Conservation (phyloP, 1,139 yeast genomes). For the Sugiyamaella pinicola region DNA sequence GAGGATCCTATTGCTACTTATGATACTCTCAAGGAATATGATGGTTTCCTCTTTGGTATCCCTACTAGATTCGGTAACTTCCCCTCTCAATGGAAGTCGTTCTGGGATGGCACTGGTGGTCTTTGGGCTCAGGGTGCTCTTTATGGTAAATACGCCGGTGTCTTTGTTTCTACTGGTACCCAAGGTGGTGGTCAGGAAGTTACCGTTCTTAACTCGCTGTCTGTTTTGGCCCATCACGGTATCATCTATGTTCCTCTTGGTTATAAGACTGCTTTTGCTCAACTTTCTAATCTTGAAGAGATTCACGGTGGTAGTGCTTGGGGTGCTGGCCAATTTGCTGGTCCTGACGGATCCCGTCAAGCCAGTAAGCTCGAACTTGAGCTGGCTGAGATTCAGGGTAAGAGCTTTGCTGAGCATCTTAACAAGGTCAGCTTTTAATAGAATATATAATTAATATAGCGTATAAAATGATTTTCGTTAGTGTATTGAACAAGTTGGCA, state of each 20-base stretch:
- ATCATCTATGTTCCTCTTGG: constrained; percentile 79
- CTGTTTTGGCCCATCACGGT: constrained; percentile 79
- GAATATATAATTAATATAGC: background rate
- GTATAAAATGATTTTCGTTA: too few relatives aligned
- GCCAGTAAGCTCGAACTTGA: constrained; percentile 66
- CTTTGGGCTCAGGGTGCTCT: constrained; percentile 77
- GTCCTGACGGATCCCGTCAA: constrained; percentile 74
- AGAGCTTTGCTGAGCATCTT: constrained; percentile 55
- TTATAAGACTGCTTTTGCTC: constrained; percentile 61
- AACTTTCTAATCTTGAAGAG: constrained; percentile 61
- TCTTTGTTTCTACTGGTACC: constrained; percentile 75
- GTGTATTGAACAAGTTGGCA: too few relatives aligned
- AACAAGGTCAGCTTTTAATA: constrained; percentile 24
- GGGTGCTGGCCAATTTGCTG: constrained; percentile 86
- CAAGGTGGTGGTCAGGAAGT: constrained; percentile 84
- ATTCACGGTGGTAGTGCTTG: constrained; percentile 82
- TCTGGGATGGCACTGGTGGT: constrained; percentile 81
- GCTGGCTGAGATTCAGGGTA: constrained; percentile 66
- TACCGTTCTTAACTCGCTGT: constrained; percentile 63
- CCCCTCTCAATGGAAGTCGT: constrained; percentile 79
- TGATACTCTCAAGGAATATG: constrained; percentile 61
- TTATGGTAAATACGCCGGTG: constrained; percentile 73
- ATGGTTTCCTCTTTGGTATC: constrained; percentile 74
- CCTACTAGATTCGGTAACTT: constrained; percentile 82
- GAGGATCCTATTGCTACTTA: constrained; percentile 67